Base-by-base conservation (phyloP, 192 early-diverging fungal species). In the Backusella psychrophila region DNA sequence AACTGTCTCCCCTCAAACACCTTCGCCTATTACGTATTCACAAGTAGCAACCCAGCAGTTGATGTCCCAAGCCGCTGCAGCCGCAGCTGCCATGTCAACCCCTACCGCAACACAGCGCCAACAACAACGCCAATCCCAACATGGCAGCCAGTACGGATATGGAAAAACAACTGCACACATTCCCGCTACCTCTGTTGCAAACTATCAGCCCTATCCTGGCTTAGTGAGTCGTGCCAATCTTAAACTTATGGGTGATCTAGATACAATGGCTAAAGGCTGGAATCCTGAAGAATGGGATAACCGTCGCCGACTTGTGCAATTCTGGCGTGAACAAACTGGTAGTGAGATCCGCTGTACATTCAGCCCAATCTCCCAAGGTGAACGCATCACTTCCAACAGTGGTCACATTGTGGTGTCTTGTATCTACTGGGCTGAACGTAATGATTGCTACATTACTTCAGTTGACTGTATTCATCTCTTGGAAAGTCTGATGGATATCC, bases 401-500 rank as follows among this genome's bases (percentile, higher is more conserved):
- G 70, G 70, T 2, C 70, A 71, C 29, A 90, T 93, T 65, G 87
- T 92, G 14, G 87, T 93, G n/a, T 94, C 93, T 2, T 94, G 93
- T 81, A 92, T 94, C 77, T 93, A 89, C 82, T 94, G 93, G 92
- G 86, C 86, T 49, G 89, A 89, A 78, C 87, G 83, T 68, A 86
- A 90, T 31, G 89, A 93, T 34, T 93, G 86, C 76, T 94, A 89
- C 77, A 87, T 94, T 46, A 94, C 93, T 34, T 92, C 90, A 11
- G 92, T 93, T 56, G 93, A 94, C 74, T 93, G 88, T 78, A 91
- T 94, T 42, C 87, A 91, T 73, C 74, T 93, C 72, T 81, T 94
- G 14, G 92, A 94, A 84, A 86, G 86, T 3, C 80, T 94, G 17
- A 91, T 93, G 73, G 88, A 84, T 0, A 88, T 91, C 31, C 86